Base-by-base conservation (phyloP, 106 monocot species). In the Hemerocallis citrina region DNA sequence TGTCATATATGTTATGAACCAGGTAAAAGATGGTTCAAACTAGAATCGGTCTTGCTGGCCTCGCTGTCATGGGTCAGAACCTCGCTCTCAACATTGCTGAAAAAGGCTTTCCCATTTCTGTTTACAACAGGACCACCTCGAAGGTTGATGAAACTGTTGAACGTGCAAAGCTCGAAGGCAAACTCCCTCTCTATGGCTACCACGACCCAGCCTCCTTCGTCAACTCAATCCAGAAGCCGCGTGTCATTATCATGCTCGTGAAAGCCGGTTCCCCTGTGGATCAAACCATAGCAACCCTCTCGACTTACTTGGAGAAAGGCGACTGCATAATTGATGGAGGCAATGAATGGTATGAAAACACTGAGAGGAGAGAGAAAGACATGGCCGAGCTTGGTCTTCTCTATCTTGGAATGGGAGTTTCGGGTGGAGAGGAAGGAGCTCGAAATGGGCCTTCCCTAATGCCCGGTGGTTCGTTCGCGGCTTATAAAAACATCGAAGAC, bases 341-440 rank as follows among this genome's bases (percentile, higher is more conserved):
- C 30, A 80, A 80, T 24, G 80, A 80, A n/a, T 80, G 80, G 80
- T 80, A 80, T 1, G 80, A 80, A 44, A 80, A 80, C 62, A 80
- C 80, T 0, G 80, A 80, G 71, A 70, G 80, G 62, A 75, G 80
- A 51, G 80, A 75, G 62, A 75, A 80, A 30, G 74, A 61, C 6
- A 63, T 80, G 80, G 65, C 75, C n/a, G 74, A 80, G 29, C 65
- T 28, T 39, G 80, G 74, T 20, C 66, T 80, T 11, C 80, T 80
- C 34, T 80, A 75, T 69, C 71, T 80, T 10, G 80, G 80, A 23
- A 80, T 80, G 80, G 80, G 80, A 49, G 80, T 80, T 15, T 80
- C 80, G n/a, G 80, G 80, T 16, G 80, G 80, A 29, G 80, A 80
- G 58, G 80, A 80, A 34, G 80, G 80, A 34, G 80, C 80, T 5